Percentiles rank a stretch among this genome's conserved stretches.
These are phyloP conservation scores for Alternaria metachromatica DNA, from an alignment of 2,329 filamentous ascomycete genomes.

Conservation along the genomic window DNA sequence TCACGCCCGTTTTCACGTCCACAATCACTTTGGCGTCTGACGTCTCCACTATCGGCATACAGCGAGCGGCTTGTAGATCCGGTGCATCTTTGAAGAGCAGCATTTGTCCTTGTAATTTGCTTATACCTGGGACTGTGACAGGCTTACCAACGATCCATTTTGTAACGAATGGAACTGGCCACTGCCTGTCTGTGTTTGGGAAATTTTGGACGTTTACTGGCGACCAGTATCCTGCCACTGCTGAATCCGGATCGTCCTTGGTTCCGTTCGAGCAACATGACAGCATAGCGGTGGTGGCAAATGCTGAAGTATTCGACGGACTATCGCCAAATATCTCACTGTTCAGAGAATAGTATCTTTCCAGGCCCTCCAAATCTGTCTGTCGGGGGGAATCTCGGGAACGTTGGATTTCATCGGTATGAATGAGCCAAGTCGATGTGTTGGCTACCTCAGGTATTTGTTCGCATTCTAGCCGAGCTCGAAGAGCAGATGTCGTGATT, in stretches of 20 bases:
- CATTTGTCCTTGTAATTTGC: neutral
- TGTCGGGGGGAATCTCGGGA: neutral
- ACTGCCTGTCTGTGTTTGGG: constrained; percentile 5
- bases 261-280: constrained; percentile 22
- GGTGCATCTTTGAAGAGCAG: constrained; percentile 14
- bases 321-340: neutral
- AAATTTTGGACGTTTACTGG: neutral
- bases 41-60: constrained; percentile 19
- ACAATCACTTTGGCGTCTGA: constrained; percentile 16
- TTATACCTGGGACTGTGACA: neutral
- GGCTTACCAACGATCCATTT: constrained; percentile 15
- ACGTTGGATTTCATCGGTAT: neutral
- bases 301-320: constrained; percentile 6
- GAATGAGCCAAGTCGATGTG: constrained; percentile 14
- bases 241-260: neutral
- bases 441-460: constrained; percentile 9
- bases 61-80: constrained; percentile 20
- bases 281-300: neutral
- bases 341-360: neutral
- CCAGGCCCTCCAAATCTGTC: neutral
- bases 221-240: constrained; percentile 23
- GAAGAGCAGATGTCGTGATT: constrained; percentile 10
- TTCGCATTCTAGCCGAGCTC: constrained; percentile 16
- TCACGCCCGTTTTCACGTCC: constrained; percentile 2
- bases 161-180: constrained; percentile 11